These are phyloP conservation scores for Diversispora epigaea DNA, from an alignment of 192 early-diverging fungal species.

Conservation along the genomic window DNA sequence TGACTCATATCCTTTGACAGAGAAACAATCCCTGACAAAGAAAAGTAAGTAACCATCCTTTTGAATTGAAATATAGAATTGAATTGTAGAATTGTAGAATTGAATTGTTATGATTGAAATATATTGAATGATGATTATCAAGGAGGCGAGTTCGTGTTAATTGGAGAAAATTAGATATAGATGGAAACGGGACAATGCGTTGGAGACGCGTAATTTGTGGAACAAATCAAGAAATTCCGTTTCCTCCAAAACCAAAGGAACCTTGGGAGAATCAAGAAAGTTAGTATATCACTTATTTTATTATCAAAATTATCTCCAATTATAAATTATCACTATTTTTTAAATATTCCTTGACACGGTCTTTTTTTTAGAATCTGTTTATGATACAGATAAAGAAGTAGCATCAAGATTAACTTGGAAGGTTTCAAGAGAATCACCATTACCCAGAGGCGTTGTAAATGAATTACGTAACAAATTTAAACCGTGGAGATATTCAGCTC, in stretches of 20 bases:
- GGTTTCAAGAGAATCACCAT: background rate
- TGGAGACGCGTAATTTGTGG: slow-evolving; percentile 13
- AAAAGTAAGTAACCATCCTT: background rate
- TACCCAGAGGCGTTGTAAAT: background rate
- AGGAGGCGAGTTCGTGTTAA: background rate
- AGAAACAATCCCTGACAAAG: background rate
- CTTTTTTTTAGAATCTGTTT: background rate
- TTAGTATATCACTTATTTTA: background rate
- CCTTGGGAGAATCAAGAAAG: background rate
- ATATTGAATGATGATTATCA: background rate
- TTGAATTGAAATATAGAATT: background rate
- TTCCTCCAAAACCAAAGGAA: background rate
- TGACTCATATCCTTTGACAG: background rate
- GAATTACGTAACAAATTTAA: slow-evolving; percentile 3
- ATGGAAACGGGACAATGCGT: background rate
- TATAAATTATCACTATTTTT: background rate
- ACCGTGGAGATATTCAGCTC: slow-evolving; percentile 10
- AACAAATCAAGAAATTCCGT: background rate
- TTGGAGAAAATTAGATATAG: slow-evolving; percentile 12
- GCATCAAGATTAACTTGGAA: background rate
- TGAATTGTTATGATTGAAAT: background rate
- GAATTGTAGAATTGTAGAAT: background rate
- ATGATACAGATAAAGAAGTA: background rate
- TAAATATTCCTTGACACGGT: no score
- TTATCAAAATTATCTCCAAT: background rate